Percentiles rank a stretch among this genome's conserved stretches.
phyloP scores from a whole-genome alignment of 345 rosid species.

The Dimocarpus longan region DNA sequence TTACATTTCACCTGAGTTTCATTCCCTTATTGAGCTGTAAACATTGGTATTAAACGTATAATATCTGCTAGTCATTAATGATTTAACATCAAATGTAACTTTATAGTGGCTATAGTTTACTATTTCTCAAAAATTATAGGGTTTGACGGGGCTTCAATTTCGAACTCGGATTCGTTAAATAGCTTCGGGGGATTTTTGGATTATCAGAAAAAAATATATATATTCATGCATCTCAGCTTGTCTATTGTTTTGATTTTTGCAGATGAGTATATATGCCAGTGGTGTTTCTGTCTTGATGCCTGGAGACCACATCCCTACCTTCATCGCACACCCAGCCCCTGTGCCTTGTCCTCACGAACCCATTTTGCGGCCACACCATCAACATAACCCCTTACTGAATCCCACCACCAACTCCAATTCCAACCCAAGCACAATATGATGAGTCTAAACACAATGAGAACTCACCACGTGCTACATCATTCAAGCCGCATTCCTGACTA shows the following conservation, averaged over 20 bases:
- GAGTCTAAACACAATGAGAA: constrained; percentile 15
- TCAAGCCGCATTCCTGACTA: neutral
- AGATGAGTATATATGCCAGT: constrained; percentile 76
- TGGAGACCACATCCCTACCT: constrained; percentile 82
- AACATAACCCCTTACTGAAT: neutral
- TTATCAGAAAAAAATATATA: no score
- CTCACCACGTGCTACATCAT: neutral
- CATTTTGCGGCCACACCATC: constrained; percentile 31
- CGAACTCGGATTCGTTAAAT: no score
- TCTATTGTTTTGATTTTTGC: constrained; percentile 25
- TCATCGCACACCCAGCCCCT: constrained; percentile 77
- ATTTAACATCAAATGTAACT: no score
- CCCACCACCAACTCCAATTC: constrained; percentile 22
- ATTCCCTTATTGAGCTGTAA: neutral
- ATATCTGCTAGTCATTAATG: neutral
- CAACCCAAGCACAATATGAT: constrained; percentile 26
- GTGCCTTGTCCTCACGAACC: constrained; percentile 48
- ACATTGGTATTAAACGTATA: neutral
- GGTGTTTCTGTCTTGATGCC: constrained; percentile 98
- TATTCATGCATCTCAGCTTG: neutral
- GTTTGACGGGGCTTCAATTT: no score
- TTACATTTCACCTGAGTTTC: neutral
- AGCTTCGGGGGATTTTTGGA: no score
- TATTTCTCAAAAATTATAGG: no score
- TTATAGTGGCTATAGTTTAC: no score